Evolutionary conservation across 163 green algal genomes (phyloP).

Genomic region (Scenedesmus sp.): DNA sequence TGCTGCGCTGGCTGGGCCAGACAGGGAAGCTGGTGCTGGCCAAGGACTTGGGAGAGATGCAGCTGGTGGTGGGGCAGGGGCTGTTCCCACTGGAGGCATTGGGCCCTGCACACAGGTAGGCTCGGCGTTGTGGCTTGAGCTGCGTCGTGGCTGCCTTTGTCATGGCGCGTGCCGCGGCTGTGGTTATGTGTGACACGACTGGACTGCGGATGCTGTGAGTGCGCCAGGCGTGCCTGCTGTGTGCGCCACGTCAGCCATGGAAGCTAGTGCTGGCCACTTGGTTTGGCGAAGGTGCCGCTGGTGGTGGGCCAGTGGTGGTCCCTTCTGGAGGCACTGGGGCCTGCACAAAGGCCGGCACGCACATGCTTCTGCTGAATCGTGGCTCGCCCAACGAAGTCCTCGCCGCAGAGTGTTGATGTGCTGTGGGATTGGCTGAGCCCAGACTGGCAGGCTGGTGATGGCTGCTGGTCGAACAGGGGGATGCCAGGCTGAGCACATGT

Average conservation of each 20-base stretch:
- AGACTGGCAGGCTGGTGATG: no score
- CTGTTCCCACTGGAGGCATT: slow-evolving; percentile 84
- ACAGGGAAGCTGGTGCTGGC: slow-evolving; percentile 66
- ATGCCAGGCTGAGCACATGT: no score
- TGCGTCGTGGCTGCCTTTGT: neutral
- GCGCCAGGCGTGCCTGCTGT: slow-evolving; percentile 89
- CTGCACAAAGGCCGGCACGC: slow-evolving; percentile 59
- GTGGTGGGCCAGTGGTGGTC: slow-evolving; percentile 79
- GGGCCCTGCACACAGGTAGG: slow-evolving; percentile 69
- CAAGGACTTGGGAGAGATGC: slow-evolving; percentile 93
- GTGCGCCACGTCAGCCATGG: slow-evolving; percentile 60
- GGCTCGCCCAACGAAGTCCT: no score
- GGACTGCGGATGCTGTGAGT: slow-evolving; percentile 93
- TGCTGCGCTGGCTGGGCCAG: slow-evolving; percentile 78
- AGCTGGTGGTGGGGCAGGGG: slow-evolving; percentile 81
- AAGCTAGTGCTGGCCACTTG: slow-evolving; percentile 73
- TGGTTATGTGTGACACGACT: no score
- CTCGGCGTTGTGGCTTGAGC: neutral
- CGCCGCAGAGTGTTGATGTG: no score
- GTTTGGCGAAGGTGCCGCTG: slow-evolving; percentile 90
- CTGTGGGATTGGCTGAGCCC: no score
- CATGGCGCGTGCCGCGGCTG: neutral
- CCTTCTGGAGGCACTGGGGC: slow-evolving; percentile 78
- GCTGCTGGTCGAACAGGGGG: no score
- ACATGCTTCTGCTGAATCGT: neutral